phyloP scores from a whole-genome alignment of 2,329 filamentous ascomycete genomes.

The Trichophaea hybrida region DNA sequence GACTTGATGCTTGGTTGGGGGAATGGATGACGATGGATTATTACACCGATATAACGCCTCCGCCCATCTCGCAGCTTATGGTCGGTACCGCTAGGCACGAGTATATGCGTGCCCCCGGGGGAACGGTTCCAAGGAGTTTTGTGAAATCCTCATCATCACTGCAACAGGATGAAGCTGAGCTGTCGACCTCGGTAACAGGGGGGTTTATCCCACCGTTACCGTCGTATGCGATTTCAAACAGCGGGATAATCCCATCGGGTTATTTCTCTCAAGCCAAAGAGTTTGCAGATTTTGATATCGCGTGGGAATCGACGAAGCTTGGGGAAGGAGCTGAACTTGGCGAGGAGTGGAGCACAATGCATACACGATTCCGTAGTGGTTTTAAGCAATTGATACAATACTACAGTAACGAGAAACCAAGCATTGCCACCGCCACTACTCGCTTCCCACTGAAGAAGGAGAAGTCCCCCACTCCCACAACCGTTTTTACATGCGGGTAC shows the following conservation, averaged over 20 bases:
- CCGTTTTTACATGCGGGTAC: background rate
- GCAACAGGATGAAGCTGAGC: slow-evolving; percentile 30
- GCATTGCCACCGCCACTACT: slow-evolving; percentile 14
- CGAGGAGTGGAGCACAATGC: slow-evolving; percentile 95
- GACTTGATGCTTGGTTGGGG: slow-evolving; percentile 82
- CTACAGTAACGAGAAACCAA: slow-evolving; percentile 48
- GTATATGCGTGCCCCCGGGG: slow-evolving; percentile 44
- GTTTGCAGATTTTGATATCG: slow-evolving; percentile 76
- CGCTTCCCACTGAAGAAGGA: slow-evolving; percentile 4
- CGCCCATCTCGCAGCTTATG: slow-evolving; percentile 76
- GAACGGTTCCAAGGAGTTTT: slow-evolving; percentile 27
- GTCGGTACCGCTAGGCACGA: slow-evolving; percentile 77
- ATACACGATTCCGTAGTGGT: slow-evolving; percentile 70
- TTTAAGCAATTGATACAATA: slow-evolving; percentile 66
- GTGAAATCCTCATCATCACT: slow-evolving; percentile 34
- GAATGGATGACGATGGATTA: slow-evolving; percentile 94
- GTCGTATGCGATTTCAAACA: slow-evolving; percentile 65
- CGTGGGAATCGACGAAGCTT: slow-evolving; percentile 94
- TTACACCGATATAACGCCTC: slow-evolving; percentile 80
- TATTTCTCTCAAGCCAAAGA: slow-evolving; percentile 86
- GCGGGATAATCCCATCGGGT: slow-evolving; percentile 69
- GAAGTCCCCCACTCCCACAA: background rate
- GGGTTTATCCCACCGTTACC: slow-evolving; percentile 69
- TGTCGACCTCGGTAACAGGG: slow-evolving; percentile 29
- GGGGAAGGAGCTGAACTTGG: slow-evolving; percentile 75